Evolutionary conservation across 192 early-diverging fungal genomes (phyloP).

Genomic region (Backusella liffmaniae): DNA sequence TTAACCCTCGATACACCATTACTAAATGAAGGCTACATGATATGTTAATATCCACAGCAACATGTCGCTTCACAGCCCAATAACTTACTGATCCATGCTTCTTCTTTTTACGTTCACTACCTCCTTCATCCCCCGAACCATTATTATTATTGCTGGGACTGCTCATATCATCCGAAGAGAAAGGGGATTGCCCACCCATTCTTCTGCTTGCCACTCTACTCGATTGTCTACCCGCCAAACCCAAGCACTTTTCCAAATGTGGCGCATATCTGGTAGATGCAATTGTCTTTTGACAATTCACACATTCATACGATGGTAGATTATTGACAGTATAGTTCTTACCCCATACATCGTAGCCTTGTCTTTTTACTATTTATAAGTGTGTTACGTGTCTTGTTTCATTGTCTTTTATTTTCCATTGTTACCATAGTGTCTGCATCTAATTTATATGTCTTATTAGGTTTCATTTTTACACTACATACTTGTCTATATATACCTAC

Average conservation of each 20-base stretch:
- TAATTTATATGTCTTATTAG: neutral
- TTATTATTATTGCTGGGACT: conserved; percentile 2
- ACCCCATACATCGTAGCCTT: conserved; percentile 65
- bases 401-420: neutral
- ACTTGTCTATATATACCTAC: conserved; percentile 43
- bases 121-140: neutral
- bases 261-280: conserved; percentile 87
- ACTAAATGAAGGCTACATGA: neutral
- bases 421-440: conserved; percentile 9
- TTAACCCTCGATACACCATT: conserved; percentile 14
- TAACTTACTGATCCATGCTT: conserved; percentile 4
- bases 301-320: conserved; percentile 74
- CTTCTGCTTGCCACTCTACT: conserved; percentile 58
- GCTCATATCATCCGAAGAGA: conserved; percentile 17
- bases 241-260: conserved; percentile 92
- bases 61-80: neutral
- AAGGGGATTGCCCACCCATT: conserved; percentile 31
- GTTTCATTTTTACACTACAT: neutral
- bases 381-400: neutral
- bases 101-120: conserved; percentile 8
- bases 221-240: conserved; percentile 66
- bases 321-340: conserved; percentile 52
- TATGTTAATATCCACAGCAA: neutral
- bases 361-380: conserved; percentile 36
- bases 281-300: conserved; percentile 73